phyloP scores from a whole-genome alignment of 257 asterid species.

The Euphrasia confusa region DNA sequence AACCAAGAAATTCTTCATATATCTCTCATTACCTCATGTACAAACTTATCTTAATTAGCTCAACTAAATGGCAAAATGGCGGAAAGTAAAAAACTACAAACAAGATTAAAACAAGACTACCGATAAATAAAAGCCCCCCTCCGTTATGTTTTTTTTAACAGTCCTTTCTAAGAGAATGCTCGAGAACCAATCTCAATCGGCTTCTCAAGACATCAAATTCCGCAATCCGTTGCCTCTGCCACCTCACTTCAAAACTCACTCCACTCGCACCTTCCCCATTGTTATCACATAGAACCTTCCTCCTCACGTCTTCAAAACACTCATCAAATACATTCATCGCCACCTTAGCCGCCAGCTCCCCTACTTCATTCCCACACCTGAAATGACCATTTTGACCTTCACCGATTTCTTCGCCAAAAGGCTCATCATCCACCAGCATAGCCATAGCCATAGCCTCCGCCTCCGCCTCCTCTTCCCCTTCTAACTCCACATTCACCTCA shows the following conservation, averaged over 20 bases:
- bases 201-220: slow-evolving; percentile 63
- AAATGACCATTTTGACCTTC: slow-evolving; percentile 1
- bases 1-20: slow-evolving; percentile 19
- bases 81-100: slow-evolving; percentile 17
- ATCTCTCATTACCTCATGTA: slow-evolving; percentile 26
- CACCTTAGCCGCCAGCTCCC: slow-evolving; percentile 38
- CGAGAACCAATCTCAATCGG: slow-evolving; percentile 64
- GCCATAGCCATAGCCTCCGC: slow-evolving; percentile 13
- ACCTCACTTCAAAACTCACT: slow-evolving; percentile 41
- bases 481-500: slow-evolving; percentile 76
- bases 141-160: slow-evolving; percentile 24
- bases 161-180: slow-evolving; percentile 45
- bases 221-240: slow-evolving; percentile 64
- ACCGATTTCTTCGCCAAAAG: slow-evolving; percentile 13
- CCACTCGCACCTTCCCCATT: slow-evolving; percentile 24
- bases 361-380: slow-evolving; percentile 25
- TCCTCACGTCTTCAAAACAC: slow-evolving; percentile 51
- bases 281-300: slow-evolving; percentile 26
- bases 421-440: slow-evolving; percentile 18
- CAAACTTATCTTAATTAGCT: slow-evolving; percentile 21
- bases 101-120: slow-evolving; percentile 19
- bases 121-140: background rate
- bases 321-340: slow-evolving; percentile 55
- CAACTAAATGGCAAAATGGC: slow-evolving; percentile 7
- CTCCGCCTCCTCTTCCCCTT: slow-evolving; percentile 27